Evolutionary conservation across 352 stramenopile genomes (phyloP), one percentile per base, ranked within the genome.

Genomic region (Phytophthora hibernalis): DNA sequence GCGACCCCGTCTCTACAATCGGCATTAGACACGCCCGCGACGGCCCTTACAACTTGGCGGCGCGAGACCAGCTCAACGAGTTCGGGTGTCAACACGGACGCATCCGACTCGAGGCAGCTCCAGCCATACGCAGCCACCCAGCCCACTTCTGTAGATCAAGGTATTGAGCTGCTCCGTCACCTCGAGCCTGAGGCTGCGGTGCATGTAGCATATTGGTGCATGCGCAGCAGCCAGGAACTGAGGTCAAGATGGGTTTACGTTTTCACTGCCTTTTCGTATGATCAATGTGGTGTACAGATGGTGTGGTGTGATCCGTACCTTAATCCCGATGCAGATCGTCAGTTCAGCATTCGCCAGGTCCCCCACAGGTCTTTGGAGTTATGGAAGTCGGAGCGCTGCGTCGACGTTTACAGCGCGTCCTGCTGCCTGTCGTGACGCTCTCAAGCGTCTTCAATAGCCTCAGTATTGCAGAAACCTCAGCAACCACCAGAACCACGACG

Each of bases 21-120:
- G 43, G 50, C 61, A 68, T 64, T 68, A 68, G 52, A 63, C 52
- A 67, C 59, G 42, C 31, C n/a, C n/a, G n/a, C n/a, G n/a, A n/a
- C n/a, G n/a, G n/a, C n/a, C 44, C n/a, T 54, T 35, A 68, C 57
- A 65, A 58, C 44, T 31, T 65, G 56, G 56, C 59, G 50, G 43
- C 45, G 56, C 31, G 51, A 43, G 40, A 61, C 60, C 60, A 68
- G 59, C 56, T 31, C 43, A 62, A 53, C 44, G 44, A 38, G 33
- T 12, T 43, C 3, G 18, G 10, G 33, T 13, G 22, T 45, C 45
- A 24, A 45, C 13, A n/a, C 52, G 21, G 40, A 47, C 40, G 40
- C 15, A 15, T 28, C 40, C 40, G 18, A 3, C 40, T 1, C 16
- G 40, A 47, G 18, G 15, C 37, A 21, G 15, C 13, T 15, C 37